Evolutionary conservation across 352 stramenopile genomes (phyloP).

Genomic region (Pythium apleroticum): DNA sequence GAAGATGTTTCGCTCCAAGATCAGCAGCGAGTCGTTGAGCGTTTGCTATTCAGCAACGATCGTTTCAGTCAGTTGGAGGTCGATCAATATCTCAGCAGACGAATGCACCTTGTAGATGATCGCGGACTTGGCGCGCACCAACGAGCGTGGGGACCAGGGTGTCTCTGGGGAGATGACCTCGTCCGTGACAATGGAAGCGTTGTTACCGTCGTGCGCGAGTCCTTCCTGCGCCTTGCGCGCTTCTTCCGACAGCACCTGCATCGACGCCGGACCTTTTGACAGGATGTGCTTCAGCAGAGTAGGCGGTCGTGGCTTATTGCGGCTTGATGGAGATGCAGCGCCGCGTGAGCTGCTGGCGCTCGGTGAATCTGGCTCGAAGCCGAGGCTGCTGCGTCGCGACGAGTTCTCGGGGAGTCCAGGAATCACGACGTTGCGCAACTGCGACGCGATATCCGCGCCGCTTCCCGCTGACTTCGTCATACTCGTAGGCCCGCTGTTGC

Average conservation of each 20-base stretch:
- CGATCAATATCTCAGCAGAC: not conserved
- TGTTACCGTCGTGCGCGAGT: slow-evolving; percentile 75
- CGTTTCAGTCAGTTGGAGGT: not conserved
- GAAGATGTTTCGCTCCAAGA: slow-evolving; percentile 83
- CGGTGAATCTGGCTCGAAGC: not conserved
- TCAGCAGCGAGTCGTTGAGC: slow-evolving; percentile 79
- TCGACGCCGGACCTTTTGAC: slow-evolving; percentile 10
- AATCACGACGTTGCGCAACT: slow-evolving; percentile 2
- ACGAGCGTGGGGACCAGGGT: slow-evolving; percentile 81
- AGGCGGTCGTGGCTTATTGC: slow-evolving; percentile 4
- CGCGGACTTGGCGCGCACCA: slow-evolving; percentile 80
- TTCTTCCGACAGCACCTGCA: slow-evolving; percentile 11
- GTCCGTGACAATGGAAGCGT: slow-evolving; percentile 73
- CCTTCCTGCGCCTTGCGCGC: slow-evolving; percentile 6
- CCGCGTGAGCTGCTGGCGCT: not conserved
- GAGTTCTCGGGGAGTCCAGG: slow-evolving; percentile 6
- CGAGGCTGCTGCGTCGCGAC: slow-evolving; percentile 10
- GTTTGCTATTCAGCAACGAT: slow-evolving; percentile 54
- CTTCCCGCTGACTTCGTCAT: slow-evolving; percentile 21
- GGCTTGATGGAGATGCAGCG: not conserved
- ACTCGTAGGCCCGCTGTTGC: not conserved
- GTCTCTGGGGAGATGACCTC: slow-evolving; percentile 46
- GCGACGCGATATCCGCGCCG: not conserved
- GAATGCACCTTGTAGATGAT: slow-evolving; percentile 85
- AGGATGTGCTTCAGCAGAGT: slow-evolving; percentile 18